Base-by-base conservation (phyloP, 371 early-diverging fungal genomes). In the Mortierella polycephala region DNA sequence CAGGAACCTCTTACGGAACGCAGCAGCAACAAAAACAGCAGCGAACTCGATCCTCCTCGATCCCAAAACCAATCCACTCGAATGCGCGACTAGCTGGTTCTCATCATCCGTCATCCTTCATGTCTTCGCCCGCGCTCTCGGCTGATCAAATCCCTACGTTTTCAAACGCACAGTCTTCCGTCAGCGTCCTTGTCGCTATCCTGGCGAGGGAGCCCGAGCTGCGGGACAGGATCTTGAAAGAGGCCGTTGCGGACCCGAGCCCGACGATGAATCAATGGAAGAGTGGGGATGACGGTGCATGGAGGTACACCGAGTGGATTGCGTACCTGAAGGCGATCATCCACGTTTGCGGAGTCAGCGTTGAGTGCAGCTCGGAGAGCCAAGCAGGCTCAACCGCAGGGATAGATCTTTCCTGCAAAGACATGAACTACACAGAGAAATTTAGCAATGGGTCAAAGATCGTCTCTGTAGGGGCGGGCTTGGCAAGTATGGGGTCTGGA, bases 141-240 rank as follows among this genome's bases (percentile, higher is more conserved):
- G 47, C 58, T 0, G 79, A 71, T 30, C 72, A 72, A 21, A 62
- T 72, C 41, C 69, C 79, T 20, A 62, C 66, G 4, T 72, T 77
- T 23, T 68, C 72, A 18, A 72, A 68, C 44, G 42, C 72, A 6
- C 72, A 69, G 50, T 54, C 62, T 0, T 60, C 79, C 4, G 65
- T 77, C 11, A 60, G 54, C 49, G 58, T 77, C n/a, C 16, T 77
- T 40, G 58, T 44, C 0, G 57, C 69, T 7, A 62, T 72, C n/a
- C 42, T 77, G 12, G 56, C 73, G 6, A 50, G 65, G 20, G 62
- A 57, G 39, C 79, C 79, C 30, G 79, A 77, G 44, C 47, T 71
- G 16, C 41, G 72, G 21, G 72, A 77, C 23, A 44, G 50, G 23
- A 67, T 77, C 7, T 41, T 77, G 46, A 61, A 62, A 30, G 69